These are phyloP conservation scores for Areca catechu DNA, from an alignment of 176 grass and related monocot genomes.

Conservation along the genomic window DNA sequence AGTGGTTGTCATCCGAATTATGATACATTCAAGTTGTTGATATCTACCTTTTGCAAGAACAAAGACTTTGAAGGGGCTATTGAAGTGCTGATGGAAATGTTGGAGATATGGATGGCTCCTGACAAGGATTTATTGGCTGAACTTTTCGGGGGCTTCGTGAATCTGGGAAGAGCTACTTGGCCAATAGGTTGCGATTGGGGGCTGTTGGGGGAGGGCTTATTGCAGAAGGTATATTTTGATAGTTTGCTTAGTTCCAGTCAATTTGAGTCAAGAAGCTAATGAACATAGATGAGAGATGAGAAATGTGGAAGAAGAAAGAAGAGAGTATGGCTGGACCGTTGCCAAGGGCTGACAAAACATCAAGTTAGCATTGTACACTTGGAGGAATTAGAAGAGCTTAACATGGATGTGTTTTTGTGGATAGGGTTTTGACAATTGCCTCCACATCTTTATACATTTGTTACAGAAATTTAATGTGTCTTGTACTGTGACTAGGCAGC, in stretches of 20 bases:
- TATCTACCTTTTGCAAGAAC: slow-evolving; percentile 74
- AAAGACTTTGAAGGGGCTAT: slow-evolving; percentile 74
- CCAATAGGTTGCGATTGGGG: slow-evolving; percentile 30
- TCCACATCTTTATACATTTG: too few species aligned
- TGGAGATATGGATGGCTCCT: slow-evolving; percentile 54
- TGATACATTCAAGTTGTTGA: slow-evolving; percentile 34
- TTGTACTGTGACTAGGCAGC: too few species aligned
- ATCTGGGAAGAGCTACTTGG: slow-evolving; percentile 44
- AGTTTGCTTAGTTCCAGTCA: slow-evolving; percentile 22
- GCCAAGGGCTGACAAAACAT: too few species aligned
- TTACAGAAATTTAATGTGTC: too few species aligned
- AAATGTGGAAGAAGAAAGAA: too few species aligned
- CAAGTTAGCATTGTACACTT: too few species aligned
- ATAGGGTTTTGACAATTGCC: too few species aligned
- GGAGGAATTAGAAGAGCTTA: too few species aligned
- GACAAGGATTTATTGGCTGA: slow-evolving; percentile 47
- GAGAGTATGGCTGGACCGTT: too few species aligned
- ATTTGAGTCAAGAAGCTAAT: slow-evolving; percentile 14
- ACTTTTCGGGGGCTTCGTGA: slow-evolving; percentile 35
- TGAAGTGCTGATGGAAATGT: slow-evolving; percentile 55
- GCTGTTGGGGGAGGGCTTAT: slow-evolving; percentile 36
- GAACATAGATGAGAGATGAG: background rate
- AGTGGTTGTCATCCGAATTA: slow-evolving; percentile 42
- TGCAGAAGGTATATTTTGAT: slow-evolving; percentile 43
- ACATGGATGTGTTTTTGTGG: too few species aligned